Conservation (phyloP, 2,329 filamentous ascomycete genomes). For the Trichoderma sp. region DNA sequence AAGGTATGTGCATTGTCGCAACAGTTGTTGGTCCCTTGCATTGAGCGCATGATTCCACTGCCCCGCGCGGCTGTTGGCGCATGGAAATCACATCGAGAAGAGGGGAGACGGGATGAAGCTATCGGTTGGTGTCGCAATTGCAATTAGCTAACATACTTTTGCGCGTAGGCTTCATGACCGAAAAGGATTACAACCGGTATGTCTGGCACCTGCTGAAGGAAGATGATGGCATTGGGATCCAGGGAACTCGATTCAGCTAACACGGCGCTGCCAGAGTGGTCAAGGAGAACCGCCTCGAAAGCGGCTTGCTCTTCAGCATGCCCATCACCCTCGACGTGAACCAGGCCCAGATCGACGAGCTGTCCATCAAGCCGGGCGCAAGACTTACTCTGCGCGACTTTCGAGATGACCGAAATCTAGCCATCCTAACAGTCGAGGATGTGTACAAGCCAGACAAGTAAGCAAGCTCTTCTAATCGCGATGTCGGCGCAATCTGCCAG, state of each 20-base stretch:
- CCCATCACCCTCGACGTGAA: constrained; percentile 91
- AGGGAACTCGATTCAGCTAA: background rate
- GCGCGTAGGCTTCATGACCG: constrained; percentile 82
- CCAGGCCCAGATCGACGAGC: constrained; percentile 69
- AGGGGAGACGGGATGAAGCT: background rate
- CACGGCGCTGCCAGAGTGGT: constrained; percentile 65
- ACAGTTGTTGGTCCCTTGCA: background rate
- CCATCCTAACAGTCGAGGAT: constrained; percentile 93
- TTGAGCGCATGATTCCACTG: background rate
- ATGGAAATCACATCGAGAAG: background rate
- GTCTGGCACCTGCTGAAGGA: constrained; percentile 24
- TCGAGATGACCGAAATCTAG: constrained; percentile 92
- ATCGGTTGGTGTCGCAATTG: background rate
- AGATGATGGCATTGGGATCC: background rate
- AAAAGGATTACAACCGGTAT: constrained; percentile 94
- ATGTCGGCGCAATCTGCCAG: background rate
- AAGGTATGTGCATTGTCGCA: constrained; percentile 59
- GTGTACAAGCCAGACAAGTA: constrained; percentile 96
- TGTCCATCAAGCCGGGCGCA: constrained; percentile 74
- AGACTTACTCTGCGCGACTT: constrained; percentile 90
- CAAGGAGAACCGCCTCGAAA: constrained; percentile 77
- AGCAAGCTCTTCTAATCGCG: constrained; percentile 45
- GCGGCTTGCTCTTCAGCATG: constrained; percentile 92
- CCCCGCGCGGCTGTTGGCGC: background rate
- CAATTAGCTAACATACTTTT: background rate